These are phyloP conservation scores for Penicillium sp. DNA, from an alignment of 2,329 filamentous ascomycete species.

Conservation along the genomic window DNA sequence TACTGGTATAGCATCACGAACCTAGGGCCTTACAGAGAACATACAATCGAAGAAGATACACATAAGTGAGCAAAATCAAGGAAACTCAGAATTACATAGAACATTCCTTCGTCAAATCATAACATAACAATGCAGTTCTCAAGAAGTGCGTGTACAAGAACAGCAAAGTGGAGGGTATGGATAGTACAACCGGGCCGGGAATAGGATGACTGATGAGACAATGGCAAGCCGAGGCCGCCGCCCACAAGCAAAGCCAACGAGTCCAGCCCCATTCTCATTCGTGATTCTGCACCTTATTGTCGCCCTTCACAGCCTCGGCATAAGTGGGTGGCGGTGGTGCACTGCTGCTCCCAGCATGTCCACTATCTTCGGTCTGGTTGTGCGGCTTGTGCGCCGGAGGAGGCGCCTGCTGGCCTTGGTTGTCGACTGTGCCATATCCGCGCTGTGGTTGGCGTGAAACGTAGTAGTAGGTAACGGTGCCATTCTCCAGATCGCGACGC, in stretches of 20 bases:
- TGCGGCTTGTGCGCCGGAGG: conserved; percentile 15
- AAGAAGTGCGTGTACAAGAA: background rate
- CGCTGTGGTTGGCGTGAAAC: conserved; percentile 46
- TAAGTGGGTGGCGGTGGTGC: conserved; percentile 64
- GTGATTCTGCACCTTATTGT: conserved; percentile 76
- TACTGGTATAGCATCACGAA: background rate
- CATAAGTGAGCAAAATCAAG: conserved; percentile 1
- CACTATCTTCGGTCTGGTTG: conserved; percentile 17
- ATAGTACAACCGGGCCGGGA: background rate
- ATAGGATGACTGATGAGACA: background rate
- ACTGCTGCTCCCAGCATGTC: conserved; percentile 25
- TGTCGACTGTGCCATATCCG: conserved; percentile 36
- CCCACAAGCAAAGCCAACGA: background rate
- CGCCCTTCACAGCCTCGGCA: conserved; percentile 77
- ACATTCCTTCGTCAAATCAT: conserved; percentile 21
- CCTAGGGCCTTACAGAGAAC: background rate
- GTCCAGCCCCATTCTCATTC: conserved; percentile 36
- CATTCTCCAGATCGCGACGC: conserved; percentile 32
- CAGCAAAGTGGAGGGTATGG: conserved; percentile 1
- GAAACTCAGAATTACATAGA: conserved; percentile 11
- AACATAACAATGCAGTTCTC: conserved; percentile 6
- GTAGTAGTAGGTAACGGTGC: conserved; percentile 66
- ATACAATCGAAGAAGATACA: background rate
- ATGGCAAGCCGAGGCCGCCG: background rate
- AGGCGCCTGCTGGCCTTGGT: conserved; percentile 19